Conservation (phyloP, 768 basidiomycete species). For the Leccinum barrowsii region DNA sequence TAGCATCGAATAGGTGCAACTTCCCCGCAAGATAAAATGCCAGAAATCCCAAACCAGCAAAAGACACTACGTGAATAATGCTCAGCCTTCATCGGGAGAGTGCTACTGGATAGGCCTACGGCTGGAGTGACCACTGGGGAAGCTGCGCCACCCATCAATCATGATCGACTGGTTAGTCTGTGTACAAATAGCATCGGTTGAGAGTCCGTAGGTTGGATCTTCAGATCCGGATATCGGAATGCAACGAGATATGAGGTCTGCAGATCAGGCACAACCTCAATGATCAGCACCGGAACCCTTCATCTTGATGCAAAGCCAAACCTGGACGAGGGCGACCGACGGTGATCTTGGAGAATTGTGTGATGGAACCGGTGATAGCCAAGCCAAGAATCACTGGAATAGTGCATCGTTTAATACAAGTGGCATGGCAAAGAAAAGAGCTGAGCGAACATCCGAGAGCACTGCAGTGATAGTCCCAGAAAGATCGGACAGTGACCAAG, state of each 20-base stretch:
- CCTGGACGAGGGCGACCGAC: conserved; percentile 91
- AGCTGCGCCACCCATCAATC: conserved; percentile 86
- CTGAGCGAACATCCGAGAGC: conserved; percentile 40
- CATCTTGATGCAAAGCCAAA: conserved; percentile 20
- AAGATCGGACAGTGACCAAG: conserved; percentile 66
- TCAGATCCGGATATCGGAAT: conserved; percentile 59
- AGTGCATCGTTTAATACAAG: background rate
- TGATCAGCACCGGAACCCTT: background rate
- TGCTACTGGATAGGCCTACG: conserved; percentile 41
- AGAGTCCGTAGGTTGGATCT: conserved; percentile 71
- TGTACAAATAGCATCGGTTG: conserved; percentile 76
- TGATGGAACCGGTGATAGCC: conserved; percentile 73
- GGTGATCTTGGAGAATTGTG: conserved; percentile 80
- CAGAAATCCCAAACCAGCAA: conserved; percentile 89
- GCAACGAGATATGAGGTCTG: conserved; percentile 45
- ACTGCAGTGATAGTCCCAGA: conserved; percentile 87
- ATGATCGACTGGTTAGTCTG: conserved; percentile 55
- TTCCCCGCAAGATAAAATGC: conserved; percentile 90
- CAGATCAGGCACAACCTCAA: background rate
- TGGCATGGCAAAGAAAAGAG: conserved; percentile 24
- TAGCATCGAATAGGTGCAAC: conserved; percentile 81
- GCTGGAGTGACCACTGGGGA: conserved; percentile 89
- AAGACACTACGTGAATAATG: conserved; percentile 59
- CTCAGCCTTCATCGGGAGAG: background rate
- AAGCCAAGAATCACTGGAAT: conserved; percentile 66